Evolutionary conservation across 257 asterid species (phyloP).

Genomic region (Paulownia fortunei): DNA sequence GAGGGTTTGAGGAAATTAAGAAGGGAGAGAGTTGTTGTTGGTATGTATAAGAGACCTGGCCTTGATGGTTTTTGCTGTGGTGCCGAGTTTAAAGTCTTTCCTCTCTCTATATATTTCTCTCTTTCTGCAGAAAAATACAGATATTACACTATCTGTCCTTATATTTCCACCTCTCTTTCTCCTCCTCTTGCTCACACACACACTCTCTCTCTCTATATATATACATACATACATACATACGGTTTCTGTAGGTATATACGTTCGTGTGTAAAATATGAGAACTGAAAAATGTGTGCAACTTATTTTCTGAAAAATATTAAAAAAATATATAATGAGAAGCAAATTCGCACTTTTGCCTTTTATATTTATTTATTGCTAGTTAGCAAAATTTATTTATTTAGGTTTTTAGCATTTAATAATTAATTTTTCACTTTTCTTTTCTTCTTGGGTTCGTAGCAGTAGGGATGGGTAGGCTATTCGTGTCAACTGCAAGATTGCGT

Average conservation of each 20-base stretch:
- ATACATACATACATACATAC: background rate
- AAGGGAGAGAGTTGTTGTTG: slow-evolving; percentile 26
- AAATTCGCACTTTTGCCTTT: background rate
- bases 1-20: slow-evolving; percentile 25
- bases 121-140: slow-evolving; percentile 33
- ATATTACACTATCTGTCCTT: slow-evolving; percentile 37
- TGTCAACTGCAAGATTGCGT: slow-evolving; percentile 40
- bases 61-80: slow-evolving; percentile 44
- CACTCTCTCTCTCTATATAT: no score
- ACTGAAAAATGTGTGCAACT: background rate
- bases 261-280: background rate
- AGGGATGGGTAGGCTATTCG: slow-evolving; percentile 33
- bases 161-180: slow-evolving; percentile 37
- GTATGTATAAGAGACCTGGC: slow-evolving; percentile 27
- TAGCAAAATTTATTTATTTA: background rate
- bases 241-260: background rate
- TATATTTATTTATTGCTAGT: no score
- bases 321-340: background rate
- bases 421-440: background rate
- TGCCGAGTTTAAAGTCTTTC: slow-evolving; percentile 42
- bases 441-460: slow-evolving; percentile 33
- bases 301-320: background rate
- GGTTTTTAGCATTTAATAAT: slow-evolving; percentile 12
- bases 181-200: slow-evolving; percentile 3
- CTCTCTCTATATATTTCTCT: background rate